A percentile compares a stretch with the other conserved stretches of the same genome.
Evolutionary conservation across 768 basidiomycete genomes (phyloP).

Genomic region (Termitomyces titanicus): DNA sequence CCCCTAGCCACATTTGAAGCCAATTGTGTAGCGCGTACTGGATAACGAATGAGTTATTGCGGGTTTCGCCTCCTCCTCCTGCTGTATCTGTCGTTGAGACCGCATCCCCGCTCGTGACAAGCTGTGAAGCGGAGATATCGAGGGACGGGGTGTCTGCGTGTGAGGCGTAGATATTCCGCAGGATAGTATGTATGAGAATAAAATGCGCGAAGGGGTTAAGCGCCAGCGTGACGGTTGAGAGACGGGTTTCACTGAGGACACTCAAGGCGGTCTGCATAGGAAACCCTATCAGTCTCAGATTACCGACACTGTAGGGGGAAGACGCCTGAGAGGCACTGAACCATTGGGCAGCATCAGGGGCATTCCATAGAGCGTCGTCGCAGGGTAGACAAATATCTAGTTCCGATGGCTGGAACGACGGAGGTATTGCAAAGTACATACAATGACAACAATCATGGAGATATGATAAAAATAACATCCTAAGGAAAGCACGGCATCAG

Average conservation of each 20-base stretch:
- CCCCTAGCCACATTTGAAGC: conserved; percentile 51
- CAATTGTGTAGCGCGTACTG: conserved; percentile 58
- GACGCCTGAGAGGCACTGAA: conserved; percentile 32
- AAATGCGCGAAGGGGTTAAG: conserved; percentile 42
- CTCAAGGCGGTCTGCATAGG: conserved; percentile 34
- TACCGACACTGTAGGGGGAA: conserved; percentile 27
- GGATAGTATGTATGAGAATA: conserved; percentile 42
- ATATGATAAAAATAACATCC: conserved; percentile 46
- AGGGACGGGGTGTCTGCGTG: conserved; percentile 12
- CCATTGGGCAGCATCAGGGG: conserved; percentile 48
- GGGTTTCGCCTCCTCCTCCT: neutral
- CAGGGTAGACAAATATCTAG: conserved; percentile 52
- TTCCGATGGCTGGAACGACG: conserved; percentile 44
- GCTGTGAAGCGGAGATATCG: conserved; percentile 1
- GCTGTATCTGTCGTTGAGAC: neutral
- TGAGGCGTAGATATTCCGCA: conserved; percentile 35
- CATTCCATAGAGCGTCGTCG: conserved; percentile 53
- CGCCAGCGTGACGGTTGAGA: conserved; percentile 23
- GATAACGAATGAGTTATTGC: conserved; percentile 22
- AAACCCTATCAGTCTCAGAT: conserved; percentile 31
- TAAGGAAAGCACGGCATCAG: conserved; percentile 17
- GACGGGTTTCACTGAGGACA: conserved; percentile 29
- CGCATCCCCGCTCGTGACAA: neutral
- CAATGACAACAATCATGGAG: conserved; percentile 55
- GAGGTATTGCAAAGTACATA: conserved; percentile 48